A percentile compares a stretch with the other conserved stretches of the same genome.
Evolutionary conservation across 2,329 filamentous ascomycete species (phyloP).

Genomic region (Sporothrix inflata): DNA sequence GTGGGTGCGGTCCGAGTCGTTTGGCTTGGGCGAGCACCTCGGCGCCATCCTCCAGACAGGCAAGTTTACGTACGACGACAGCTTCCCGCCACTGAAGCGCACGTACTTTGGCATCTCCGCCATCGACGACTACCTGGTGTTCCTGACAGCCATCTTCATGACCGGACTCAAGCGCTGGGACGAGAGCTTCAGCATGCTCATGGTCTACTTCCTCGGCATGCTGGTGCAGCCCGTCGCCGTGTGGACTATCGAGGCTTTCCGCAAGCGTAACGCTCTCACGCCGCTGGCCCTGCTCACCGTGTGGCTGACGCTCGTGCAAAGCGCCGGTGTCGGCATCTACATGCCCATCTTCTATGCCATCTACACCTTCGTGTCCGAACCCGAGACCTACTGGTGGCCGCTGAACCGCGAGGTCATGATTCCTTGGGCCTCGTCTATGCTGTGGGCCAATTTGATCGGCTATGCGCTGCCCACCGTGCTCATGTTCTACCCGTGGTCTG

Average conservation of each 20-base stretch:
- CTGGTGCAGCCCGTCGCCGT: conserved; percentile 27
- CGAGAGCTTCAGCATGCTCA: conserved; percentile 22
- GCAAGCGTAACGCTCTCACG: conserved; percentile 30
- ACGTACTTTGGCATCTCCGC: conserved; percentile 24
- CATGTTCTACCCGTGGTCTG: conserved; percentile 29
- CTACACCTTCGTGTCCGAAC: conserved; percentile 25
- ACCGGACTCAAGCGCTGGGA: conserved; percentile 25
- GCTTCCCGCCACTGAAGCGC: conserved; percentile 21
- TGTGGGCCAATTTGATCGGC: conserved; percentile 28
- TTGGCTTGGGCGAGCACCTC: conserved; percentile 20
- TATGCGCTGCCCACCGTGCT: conserved; percentile 32
- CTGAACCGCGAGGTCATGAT: conserved; percentile 25
- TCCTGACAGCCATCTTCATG: conserved; percentile 28
- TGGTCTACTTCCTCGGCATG: conserved; percentile 28
- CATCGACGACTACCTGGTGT: conserved; percentile 27
- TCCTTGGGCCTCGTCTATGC: conserved; percentile 17
- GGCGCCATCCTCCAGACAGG: conserved; percentile 21
- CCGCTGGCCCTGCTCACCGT: conserved; percentile 23
- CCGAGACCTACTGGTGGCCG: conserved; percentile 29
- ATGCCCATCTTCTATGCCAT: conserved; percentile 29
- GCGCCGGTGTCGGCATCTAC: conserved; percentile 29
- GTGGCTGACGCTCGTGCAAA: conserved; percentile 25
- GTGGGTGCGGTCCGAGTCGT: conserved; percentile 17
- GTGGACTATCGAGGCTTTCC: conserved; percentile 32
- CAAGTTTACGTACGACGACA: conserved; percentile 9